These are phyloP conservation scores for Geotrichum australiense DNA, from an alignment of 1,139 yeast genomes.

Conservation along the genomic window DNA sequence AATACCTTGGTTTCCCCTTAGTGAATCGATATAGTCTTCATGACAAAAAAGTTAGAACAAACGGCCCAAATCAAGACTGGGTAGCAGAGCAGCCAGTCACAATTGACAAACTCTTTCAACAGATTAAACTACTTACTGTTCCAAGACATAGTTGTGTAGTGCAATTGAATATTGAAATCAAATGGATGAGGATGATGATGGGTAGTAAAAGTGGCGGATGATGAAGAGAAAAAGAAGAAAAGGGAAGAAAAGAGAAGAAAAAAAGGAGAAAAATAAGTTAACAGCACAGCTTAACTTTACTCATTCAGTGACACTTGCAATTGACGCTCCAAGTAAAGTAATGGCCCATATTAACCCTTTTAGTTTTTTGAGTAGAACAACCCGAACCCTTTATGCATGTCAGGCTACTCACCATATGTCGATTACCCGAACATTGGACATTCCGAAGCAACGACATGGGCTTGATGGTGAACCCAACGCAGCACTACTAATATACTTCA, in stretches of 20 bases:
- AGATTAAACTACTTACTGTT: conserved; percentile 13
- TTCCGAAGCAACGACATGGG: no score
- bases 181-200: conserved; percentile 1
- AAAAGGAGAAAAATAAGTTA: conserved; percentile 10
- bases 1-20: conserved; percentile 65
- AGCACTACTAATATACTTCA: no score
- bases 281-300: no score
- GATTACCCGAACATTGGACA: no score
- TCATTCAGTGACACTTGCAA: no score
- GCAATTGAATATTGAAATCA: background rate
- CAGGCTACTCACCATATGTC: no score
- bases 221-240: conserved; percentile 8
- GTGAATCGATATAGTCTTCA: conserved; percentile 87
- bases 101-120: background rate
- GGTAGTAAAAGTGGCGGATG: background rate
- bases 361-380: no score
- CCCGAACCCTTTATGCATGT: no score
- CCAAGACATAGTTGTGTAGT: conserved; percentile 18
- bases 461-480: no score
- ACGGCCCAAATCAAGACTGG: background rate
- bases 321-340: no score
- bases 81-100: background rate
- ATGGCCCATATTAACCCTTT: no score
- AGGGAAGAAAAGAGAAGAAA: conserved; percentile 6
- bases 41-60: conserved; percentile 6